Evolutionary conservation across 2,329 filamentous ascomycete genomes (phyloP), one percentile per base, ranked within the genome.

Genomic region (Podosphaera aphanis): DNA sequence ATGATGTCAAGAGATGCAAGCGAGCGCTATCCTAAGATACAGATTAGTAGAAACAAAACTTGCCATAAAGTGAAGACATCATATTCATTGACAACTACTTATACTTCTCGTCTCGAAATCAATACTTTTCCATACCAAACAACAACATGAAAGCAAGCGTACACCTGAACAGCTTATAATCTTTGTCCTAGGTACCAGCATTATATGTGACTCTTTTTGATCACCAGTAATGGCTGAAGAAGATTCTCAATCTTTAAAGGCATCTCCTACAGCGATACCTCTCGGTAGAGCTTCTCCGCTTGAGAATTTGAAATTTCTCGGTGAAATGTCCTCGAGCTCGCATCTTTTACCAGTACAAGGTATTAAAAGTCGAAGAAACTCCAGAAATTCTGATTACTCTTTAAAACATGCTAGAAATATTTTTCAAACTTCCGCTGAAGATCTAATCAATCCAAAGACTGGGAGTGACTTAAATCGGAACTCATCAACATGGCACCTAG

Each of bases 321-420:
- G 15, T 33, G 29, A 33, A n/a, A 13, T 33, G 8, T 13, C 29
- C 13, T n/a, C 29, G 3, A n/a, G 29, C 15, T 11, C 29, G 29
- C 29, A 13, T 7, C 29, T 13, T 11, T 13, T 11, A 33, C 29
- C 29, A 33, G 3, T 4, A 33, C 29, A 33, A 33, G 3, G 15
- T 33, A 33, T 11, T 13, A 43, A 43, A 44, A 70, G 73, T 23
- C 73, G 83, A 46, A 73, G 82, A 50, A 83, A 79, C 63, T 90
- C 83, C 31, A 76, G 75, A 42, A 73, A 92, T 50, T 90, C 83
- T 23, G 81, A 86, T 55, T 77, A 71, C 55, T 81, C 80, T 51
- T 57, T 83, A 13, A 74, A 68, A 47, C 79, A 83, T 60, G 76
- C 76, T 36, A 72, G 73, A 52, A 68, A 69, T 49, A 73, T 71